Percentiles rank a stretch among this genome's conserved stretches.
Conservation (phyloP, 306 rosid genomes). For the Citrullus mucosospermus region DNA sequence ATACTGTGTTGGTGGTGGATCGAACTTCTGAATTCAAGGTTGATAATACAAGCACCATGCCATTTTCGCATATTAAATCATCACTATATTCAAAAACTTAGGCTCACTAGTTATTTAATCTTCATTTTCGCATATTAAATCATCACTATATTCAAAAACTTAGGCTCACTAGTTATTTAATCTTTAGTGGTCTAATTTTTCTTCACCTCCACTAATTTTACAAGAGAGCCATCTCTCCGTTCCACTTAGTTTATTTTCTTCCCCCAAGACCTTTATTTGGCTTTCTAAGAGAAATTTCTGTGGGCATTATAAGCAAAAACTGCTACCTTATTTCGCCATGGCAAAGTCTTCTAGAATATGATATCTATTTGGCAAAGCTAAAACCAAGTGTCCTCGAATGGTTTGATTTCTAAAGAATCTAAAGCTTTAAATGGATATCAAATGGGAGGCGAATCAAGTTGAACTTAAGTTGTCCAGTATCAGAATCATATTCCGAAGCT, state of each 20-base stretch:
- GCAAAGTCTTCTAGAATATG: not conserved
- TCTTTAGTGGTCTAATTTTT: too few relatives aligned
- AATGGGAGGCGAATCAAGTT: not conserved
- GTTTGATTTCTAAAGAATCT: not conserved
- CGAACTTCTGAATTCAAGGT: too few relatives aligned
- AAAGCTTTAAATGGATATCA: not conserved
- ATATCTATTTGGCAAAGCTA: not conserved
- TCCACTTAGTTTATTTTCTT: not conserved
- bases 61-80: too few relatives aligned
- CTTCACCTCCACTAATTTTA: too few relatives aligned
- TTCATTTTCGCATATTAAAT: too few relatives aligned
- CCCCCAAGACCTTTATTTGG: not conserved
- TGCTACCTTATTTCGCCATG: not conserved
- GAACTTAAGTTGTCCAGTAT: not conserved
- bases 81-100: too few relatives aligned
- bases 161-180: too few relatives aligned
- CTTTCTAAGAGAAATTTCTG: not conserved
- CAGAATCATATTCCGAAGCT: constrained; percentile 1
- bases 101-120: too few relatives aligned
- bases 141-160: too few relatives aligned
- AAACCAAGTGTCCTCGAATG: not conserved
- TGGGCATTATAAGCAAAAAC: not conserved
- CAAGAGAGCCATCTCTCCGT: not conserved
- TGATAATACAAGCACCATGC: too few relatives aligned
- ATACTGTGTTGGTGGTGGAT: too few relatives aligned